Conservation (phyloP, 169 alveolate species). For the Eimeria acervulina region DNA sequence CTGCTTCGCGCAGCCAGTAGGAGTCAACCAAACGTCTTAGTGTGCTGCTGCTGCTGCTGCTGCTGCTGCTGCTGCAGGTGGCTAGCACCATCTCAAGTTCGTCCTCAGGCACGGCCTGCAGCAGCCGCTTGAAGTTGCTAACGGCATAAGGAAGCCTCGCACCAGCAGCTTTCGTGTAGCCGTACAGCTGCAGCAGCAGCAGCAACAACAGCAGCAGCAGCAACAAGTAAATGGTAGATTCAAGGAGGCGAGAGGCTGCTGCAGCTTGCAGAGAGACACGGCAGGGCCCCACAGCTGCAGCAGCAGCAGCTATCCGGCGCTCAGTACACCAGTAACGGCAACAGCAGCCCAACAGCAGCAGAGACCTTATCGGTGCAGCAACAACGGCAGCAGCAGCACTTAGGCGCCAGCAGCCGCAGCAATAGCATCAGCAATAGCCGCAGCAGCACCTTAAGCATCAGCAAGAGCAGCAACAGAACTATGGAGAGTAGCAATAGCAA, state of each 20-base stretch:
- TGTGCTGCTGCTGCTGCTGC: conserved; percentile 11
- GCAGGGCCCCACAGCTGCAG: too few relatives aligned
- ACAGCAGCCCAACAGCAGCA: too few relatives aligned
- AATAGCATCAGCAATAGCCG: neutral
- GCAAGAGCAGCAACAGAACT: neutral
- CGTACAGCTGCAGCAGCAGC: too few relatives aligned
- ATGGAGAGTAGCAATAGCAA: too few relatives aligned
- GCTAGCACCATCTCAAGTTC: conserved; percentile 40
- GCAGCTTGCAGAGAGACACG: neutral
- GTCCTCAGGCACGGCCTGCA: conserved; percentile 44
- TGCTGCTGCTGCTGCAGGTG: conserved; percentile 27
- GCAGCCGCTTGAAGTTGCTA: conserved; percentile 28
- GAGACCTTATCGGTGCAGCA: too few relatives aligned
- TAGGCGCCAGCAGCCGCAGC: neutral
- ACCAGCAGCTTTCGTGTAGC: neutral
- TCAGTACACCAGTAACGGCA: too few relatives aligned
- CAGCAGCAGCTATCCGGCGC: neutral
- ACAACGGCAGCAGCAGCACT: too few relatives aligned
- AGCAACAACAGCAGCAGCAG: too few relatives aligned
- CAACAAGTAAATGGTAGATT: too few relatives aligned
- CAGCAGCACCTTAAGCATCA: neutral
- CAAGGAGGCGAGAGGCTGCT: neutral
- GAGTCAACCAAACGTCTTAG: conserved; percentile 13
- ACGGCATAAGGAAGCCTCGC: conserved; percentile 5
- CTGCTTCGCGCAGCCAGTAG: conserved; percentile 50